Evolutionary conservation across 75 land plant species (phyloP), one percentile per base, ranked within the genome.

Genomic region (Larix kaempferi): DNA sequence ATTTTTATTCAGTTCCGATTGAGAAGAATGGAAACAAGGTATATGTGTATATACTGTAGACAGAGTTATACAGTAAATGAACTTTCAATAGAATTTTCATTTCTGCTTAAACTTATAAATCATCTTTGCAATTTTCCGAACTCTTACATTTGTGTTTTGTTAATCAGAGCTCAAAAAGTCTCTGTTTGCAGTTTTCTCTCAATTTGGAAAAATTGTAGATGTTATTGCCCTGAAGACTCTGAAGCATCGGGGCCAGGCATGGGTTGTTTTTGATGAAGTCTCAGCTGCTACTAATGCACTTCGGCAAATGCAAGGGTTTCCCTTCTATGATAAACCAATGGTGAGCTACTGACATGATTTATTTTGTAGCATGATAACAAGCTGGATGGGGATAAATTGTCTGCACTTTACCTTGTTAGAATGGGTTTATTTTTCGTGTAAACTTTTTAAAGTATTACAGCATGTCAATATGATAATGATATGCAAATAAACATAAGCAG

Each of bases 171-270:
- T 96, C 78, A 92, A 93, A 85, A 90, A 91, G 57, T 96, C 97
- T 25, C 85, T 96, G 57, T 58, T 81, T 77, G 99, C 96, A 6
- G 92, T 96, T 14, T 96, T 96, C 62, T 89, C 97, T 11, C 99
- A 96, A 81, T 96, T 94, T 73, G 99, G 99, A 74, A 93, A 88
- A 83, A 96, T 96, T 57, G 56, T 96, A 83, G 99, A 93, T 80
- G 90, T 96, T 55, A 82, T 92, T 35, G 97, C 97, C 0, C 89
- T 91, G 77, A 96, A 96, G 80, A 93, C 97, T 4, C 72, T 94
- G 87, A 96, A 94, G 74, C 99, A 92, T 74, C 87, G 90, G 59
- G 99, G 99, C 0, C 99, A 96, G 74, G 97, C 99, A 22, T 96
- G 99, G 99, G 97, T 96, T 15, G 93, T 96, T 25, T 96, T 96